Evolutionary conservation across 306 rosid genomes (phyloP).

Genomic region (Quercus parvula): DNA sequence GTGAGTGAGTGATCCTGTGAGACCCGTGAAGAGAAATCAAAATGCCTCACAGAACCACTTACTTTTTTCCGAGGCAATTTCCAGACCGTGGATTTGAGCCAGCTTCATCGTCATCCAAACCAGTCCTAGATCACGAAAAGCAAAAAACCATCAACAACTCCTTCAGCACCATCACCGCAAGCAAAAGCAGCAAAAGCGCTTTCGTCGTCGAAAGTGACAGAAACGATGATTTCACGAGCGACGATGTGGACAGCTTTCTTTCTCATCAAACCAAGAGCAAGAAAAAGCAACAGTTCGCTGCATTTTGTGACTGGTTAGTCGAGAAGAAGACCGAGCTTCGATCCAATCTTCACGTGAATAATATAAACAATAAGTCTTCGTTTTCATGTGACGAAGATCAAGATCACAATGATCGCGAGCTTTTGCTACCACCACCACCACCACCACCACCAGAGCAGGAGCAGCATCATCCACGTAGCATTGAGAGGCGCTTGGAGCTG

Average conservation of each 20-base stretch:
- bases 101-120: conserved; percentile 42
- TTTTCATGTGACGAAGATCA: conserved; percentile 36
- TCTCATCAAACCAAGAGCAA: conserved; percentile 5
- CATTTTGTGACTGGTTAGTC: conserved; percentile 57
- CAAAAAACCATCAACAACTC: conserved; percentile 25
- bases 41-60: conserved; percentile 96
- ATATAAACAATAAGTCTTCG: background rate
- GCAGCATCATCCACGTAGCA: background rate
- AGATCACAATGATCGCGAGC: conserved; percentile 29
- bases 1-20: conserved; percentile 21
- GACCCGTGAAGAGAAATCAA: conserved; percentile 33
- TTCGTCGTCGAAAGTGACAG: conserved; percentile 40
- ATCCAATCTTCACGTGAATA: conserved; percentile 35
- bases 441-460: too few relatives aligned
- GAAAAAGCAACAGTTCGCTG: conserved; percentile 31
- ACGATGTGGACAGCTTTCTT: conserved; percentile 16
- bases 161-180: too few relatives aligned
- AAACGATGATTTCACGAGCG: conserved; percentile 32
- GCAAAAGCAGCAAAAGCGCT: too few relatives aligned
- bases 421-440: conserved; percentile 25
- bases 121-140: conserved; percentile 47
- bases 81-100: conserved; percentile 60
- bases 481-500: conserved; percentile 51
- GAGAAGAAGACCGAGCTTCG: conserved; percentile 42
- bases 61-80: conserved; percentile 92